These are phyloP conservation scores for Trichoderma endophyticum DNA, from an alignment of 2,329 filamentous ascomycete species.

Conservation along the genomic window DNA sequence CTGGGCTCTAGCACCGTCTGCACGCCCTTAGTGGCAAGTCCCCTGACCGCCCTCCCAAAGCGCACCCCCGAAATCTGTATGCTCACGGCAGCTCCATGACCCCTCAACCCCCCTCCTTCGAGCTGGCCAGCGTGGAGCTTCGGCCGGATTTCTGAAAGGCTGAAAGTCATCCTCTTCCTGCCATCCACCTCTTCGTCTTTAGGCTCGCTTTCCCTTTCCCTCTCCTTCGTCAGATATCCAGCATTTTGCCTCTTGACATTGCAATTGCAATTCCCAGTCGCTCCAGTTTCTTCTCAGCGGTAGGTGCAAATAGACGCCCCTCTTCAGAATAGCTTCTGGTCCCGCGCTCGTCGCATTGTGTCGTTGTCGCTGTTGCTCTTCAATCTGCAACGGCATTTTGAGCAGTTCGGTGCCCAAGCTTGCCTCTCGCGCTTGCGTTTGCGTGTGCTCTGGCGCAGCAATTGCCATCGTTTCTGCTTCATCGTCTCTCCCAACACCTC, in stretches of 20 bases:
- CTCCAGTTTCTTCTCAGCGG: constrained; percentile 1
- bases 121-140: constrained; percentile 23
- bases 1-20: constrained; percentile 1
- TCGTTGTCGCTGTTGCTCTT: background rate
- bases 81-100: constrained; percentile 8
- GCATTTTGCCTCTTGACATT: constrained; percentile 5
- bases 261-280: constrained; percentile 15
- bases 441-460: background rate
- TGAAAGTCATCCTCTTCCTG: constrained; percentile 20
- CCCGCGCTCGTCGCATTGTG: background rate
- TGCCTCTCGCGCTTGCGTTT: background rate
- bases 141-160: constrained; percentile 24
- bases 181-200: constrained; percentile 17
- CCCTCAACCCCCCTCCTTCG: constrained; percentile 12
- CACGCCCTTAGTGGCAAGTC: constrained; percentile 1
- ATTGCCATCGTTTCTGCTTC: background rate
- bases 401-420: constrained; percentile 7
- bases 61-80: constrained; percentile 7
- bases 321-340: constrained; percentile 1
- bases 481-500: constrained; percentile 3
- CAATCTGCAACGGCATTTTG: background rate
- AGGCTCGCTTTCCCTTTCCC: constrained; percentile 12
- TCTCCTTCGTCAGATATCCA: constrained; percentile 14
- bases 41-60: constrained; percentile 18
- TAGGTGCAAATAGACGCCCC: constrained; percentile 6